Conservation (phyloP, 129 eudicot species). For the Oenanthe sinensis region DNA sequence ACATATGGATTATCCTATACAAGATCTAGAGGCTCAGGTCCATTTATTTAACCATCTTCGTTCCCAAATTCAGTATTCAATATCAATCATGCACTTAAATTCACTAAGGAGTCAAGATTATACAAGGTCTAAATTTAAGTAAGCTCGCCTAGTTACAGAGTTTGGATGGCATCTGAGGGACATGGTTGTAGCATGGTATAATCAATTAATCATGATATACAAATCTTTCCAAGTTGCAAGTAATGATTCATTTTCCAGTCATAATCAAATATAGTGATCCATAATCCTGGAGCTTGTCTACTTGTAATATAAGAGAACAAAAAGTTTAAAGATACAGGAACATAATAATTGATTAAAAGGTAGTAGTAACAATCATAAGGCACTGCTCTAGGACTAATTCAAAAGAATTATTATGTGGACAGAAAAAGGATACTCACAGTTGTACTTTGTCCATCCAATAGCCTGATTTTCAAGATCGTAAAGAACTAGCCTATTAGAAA, state of each 20-base stretch:
- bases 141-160: neutral
- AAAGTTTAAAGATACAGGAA: neutral
- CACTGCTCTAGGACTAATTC: neutral
- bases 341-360: neutral
- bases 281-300: neutral
- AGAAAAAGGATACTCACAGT: conserved; percentile 49
- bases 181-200: neutral
- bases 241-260: neutral
- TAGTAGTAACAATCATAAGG: neutral
- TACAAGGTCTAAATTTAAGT: neutral
- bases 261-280: neutral
- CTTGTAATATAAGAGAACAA: neutral
- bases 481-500: conserved; percentile 65
- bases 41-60: neutral
- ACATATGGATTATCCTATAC: neutral
- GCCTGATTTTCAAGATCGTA: conserved; percentile 73
- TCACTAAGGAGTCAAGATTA: neutral
- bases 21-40: neutral
- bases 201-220: neutral
- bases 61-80: neutral
- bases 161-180: neutral
- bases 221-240: neutral
- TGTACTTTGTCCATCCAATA: conserved; percentile 79
- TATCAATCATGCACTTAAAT: neutral
- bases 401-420: neutral